phyloP scores from a whole-genome alignment of 106 monocot genomes.

The Hemerocallis citrina region DNA sequence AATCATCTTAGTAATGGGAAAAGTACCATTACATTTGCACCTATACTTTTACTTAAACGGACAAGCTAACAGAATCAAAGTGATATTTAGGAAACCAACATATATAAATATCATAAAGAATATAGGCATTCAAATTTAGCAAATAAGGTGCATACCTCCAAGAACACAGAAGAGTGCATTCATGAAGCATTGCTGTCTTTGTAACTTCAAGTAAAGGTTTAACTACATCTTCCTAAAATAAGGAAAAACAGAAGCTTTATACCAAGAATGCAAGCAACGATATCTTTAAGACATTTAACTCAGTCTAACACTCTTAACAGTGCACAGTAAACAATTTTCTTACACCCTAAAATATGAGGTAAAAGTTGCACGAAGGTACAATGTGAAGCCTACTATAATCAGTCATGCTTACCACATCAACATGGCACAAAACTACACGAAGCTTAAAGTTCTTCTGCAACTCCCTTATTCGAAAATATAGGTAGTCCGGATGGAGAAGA shows the following conservation, averaged over 20 bases:
- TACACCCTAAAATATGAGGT: neutral
- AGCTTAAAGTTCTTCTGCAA: slow-evolving; percentile 89
- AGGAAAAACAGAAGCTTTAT: neutral
- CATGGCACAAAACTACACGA: slow-evolving; percentile 84
- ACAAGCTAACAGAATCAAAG: too few relatives aligned
- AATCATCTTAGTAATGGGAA: too few relatives aligned
- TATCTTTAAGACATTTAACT: neutral
- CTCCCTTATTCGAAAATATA: slow-evolving; percentile 94
- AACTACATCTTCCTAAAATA: slow-evolving; percentile 79
- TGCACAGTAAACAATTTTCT: neutral
- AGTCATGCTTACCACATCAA: slow-evolving; percentile 81
- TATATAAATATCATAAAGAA: too few relatives aligned
- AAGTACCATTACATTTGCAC: too few relatives aligned
- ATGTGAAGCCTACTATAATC: neutral
- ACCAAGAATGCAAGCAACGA: neutral
- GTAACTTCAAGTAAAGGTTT: slow-evolving; percentile 94
- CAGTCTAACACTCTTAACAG: too few relatives aligned
- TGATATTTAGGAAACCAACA: too few relatives aligned
- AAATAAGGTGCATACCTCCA: slow-evolving; percentile 60
- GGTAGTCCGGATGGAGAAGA: slow-evolving; percentile 94
- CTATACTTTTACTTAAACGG: too few relatives aligned
- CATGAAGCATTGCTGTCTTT: slow-evolving; percentile 89
- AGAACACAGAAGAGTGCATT: slow-evolving; percentile 86
- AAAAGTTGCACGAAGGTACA: neutral
- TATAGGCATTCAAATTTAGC: neutral